These are phyloP conservation scores for Jamesozyma lodderae DNA, from an alignment of 805 yeast genomes.

Conservation along the genomic window DNA sequence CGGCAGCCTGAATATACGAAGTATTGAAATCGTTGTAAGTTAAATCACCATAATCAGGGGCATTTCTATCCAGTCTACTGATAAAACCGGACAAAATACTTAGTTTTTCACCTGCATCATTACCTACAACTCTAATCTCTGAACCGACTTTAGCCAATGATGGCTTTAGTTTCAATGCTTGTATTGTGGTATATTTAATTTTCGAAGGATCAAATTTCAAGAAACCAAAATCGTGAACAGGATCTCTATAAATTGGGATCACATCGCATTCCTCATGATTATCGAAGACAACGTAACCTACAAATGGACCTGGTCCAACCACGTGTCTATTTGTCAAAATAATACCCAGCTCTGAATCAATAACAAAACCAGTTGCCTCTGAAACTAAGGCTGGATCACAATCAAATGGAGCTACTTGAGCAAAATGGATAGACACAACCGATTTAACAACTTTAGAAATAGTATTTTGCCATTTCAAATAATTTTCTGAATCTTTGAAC, in stretches of 20 bases:
- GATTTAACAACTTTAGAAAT: slow-evolving; percentile 73
- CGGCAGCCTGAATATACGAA: slow-evolving; percentile 92
- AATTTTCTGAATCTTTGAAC: slow-evolving; percentile 16
- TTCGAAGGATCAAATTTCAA: slow-evolving; percentile 63
- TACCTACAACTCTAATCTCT: slow-evolving; percentile 91
- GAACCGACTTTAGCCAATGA: slow-evolving; percentile 84
- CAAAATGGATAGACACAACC: slow-evolving; percentile 83
- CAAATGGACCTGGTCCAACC: slow-evolving; percentile 91
- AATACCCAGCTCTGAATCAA: slow-evolving; percentile 71
- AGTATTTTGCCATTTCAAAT: slow-evolving; percentile 65
- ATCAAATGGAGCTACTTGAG: slow-evolving; percentile 81
- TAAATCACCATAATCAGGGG: slow-evolving; percentile 84
- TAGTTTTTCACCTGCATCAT: slow-evolving; percentile 91
- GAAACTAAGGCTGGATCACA: slow-evolving; percentile 71
- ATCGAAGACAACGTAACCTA: slow-evolving; percentile 85
- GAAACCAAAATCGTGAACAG: slow-evolving; percentile 92
- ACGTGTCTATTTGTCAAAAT: slow-evolving; percentile 90
- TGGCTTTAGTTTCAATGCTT: slow-evolving; percentile 61
- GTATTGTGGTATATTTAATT: slow-evolving; percentile 65
- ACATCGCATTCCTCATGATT: slow-evolving; percentile 91
- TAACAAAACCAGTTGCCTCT: slow-evolving; percentile 95
- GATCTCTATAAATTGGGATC: slow-evolving; percentile 80
- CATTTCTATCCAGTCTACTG: slow-evolving; percentile 77
- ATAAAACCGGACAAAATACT: slow-evolving; percentile 79
- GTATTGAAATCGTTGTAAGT: slow-evolving; percentile 91